Conservation (phyloP, 495 filamentous ascomycete genomes). For the Podospora conica region DNA sequence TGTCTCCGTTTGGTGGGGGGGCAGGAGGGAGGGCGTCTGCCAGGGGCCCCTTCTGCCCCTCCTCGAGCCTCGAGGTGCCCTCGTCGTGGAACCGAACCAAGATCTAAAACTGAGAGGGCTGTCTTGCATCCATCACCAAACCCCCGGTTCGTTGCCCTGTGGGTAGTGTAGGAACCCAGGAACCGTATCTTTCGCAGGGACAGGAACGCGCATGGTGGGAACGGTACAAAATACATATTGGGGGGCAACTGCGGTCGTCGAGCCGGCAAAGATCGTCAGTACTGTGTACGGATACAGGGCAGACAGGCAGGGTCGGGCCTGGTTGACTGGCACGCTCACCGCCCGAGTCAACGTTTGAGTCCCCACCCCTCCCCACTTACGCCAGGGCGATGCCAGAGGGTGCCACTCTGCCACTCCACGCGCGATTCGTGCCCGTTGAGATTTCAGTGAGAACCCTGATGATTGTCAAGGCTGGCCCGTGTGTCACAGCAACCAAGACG, state of each 20-base stretch:
- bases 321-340: neutral
- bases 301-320: neutral
- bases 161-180: too few relatives aligned
- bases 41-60: neutral
- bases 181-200: neutral
- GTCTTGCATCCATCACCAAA: neutral
- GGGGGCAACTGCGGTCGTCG: neutral
- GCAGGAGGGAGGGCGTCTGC: neutral
- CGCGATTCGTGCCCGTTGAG: neutral
- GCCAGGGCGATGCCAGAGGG: neutral
- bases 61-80: too few relatives aligned
- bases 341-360: neutral
- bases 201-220: too few relatives aligned
- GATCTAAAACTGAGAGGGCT: neutral
- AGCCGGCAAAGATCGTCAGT: neutral
- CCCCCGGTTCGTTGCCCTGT: neutral
- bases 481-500: neutral
- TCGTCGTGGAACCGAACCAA: neutral
- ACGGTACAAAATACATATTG: too few relatives aligned
- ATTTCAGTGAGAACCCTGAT: conserved; percentile 3
- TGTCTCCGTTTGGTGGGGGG: neutral
- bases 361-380: too few relatives aligned
- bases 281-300: neutral
- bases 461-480: neutral
- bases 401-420: neutral